Percentiles rank a stretch among this genome's conserved stretches.
phyloP scores from a whole-genome alignment of 805 yeast species.

The Hanseniaspora guilliermondii region DNA sequence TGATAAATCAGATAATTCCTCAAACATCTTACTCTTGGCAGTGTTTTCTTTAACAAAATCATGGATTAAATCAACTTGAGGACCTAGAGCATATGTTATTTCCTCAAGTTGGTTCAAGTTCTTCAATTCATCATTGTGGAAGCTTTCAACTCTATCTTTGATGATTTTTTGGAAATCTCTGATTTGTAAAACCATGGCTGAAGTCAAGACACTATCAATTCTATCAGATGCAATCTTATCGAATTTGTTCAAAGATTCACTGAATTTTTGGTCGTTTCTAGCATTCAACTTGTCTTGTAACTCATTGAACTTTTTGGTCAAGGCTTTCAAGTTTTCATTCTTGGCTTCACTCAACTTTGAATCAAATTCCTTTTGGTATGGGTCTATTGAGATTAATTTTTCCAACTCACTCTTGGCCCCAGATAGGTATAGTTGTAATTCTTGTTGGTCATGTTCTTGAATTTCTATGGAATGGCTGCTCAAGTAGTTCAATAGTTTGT shows the following conservation, averaged over 20 bases:
- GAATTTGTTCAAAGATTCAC: slow-evolving; percentile 54
- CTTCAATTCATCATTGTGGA: slow-evolving; percentile 68
- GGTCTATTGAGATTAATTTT: not conserved
- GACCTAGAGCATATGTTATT: slow-evolving; percentile 38
- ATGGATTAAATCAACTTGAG: slow-evolving; percentile 32
- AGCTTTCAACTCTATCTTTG: slow-evolving; percentile 48
- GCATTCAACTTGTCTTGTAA: slow-evolving; percentile 49
- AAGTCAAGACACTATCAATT: slow-evolving; percentile 59
- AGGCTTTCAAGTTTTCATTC: slow-evolving; percentile 44
- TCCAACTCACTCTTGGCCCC: slow-evolving; percentile 3
- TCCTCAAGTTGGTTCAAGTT: slow-evolving; percentile 48
- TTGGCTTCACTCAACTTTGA: slow-evolving; percentile 31
- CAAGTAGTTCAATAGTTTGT: slow-evolving; percentile 5
- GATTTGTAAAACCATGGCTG: slow-evolving; percentile 57
- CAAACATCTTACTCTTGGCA: slow-evolving; percentile 24
- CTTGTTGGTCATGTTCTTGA: slow-evolving; percentile 4
- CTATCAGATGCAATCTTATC: slow-evolving; percentile 52
- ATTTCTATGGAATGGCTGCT: slow-evolving; percentile 8
- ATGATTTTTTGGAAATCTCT: slow-evolving; percentile 51
- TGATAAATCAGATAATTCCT: slow-evolving; percentile 20
- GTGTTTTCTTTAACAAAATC: slow-evolving; percentile 29
- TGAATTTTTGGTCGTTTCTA: slow-evolving; percentile 46
- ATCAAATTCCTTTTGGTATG: not conserved
- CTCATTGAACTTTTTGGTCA: slow-evolving; percentile 48
- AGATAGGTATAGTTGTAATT: not conserved